Conservation (phyloP, 305 asterid species). For the Fraxinus floribunda region DNA sequence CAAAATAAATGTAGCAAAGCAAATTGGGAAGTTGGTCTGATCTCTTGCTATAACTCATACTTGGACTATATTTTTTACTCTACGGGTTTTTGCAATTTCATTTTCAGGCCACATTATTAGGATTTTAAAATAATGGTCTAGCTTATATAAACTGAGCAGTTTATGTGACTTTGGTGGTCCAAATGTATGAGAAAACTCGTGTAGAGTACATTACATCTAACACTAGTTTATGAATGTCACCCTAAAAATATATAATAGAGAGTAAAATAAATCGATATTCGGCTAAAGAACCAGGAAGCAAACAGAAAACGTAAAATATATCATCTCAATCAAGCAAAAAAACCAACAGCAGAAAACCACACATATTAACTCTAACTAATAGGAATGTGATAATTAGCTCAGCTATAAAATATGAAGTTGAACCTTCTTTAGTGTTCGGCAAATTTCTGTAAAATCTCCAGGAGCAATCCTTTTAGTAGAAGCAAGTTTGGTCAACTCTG, state of each 20-base stretch:
- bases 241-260: not conserved
- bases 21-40: not conserved
- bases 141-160: not conserved
- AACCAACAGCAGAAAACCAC: not conserved
- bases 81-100: not conserved
- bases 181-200: not conserved
- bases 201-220: not conserved
- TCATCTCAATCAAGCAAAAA: constrained; percentile 6
- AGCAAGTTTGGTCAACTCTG: constrained; percentile 92
- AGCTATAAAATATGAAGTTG: not conserved
- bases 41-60: not conserved
- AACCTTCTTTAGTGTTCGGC: constrained; percentile 92
- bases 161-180: not conserved
- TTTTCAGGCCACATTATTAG: not conserved
- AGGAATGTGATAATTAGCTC: not conserved
- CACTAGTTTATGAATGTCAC: not conserved
- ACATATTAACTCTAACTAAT: not conserved
- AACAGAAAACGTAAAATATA: not conserved
- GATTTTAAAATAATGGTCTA: not conserved
- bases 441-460: constrained; percentile 93
- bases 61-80: not conserved
- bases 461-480: constrained; percentile 93
- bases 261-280: not conserved
- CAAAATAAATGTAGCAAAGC: not conserved
- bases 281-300: not conserved